Base-by-base conservation (phyloP, 148 eudicot genomes). In the Arctostaphylos glauca region DNA sequence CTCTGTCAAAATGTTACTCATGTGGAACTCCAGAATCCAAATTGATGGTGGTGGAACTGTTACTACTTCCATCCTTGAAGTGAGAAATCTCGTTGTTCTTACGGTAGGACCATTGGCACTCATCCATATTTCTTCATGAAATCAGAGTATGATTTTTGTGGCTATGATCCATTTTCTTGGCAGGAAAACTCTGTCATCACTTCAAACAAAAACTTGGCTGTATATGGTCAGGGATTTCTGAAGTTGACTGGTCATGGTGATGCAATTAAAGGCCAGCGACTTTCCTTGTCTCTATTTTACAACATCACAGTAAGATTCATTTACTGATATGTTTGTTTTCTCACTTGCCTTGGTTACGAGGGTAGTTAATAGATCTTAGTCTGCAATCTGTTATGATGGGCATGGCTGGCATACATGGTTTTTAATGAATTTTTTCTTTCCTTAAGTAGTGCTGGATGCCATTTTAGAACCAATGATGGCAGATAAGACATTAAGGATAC, bases 221-320 rank as follows among this genome's bases (percentile, higher is more conserved):
- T 91, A 52, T 92, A 85, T 87, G 98, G 98, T 83, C 95, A 94
- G 82, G 98, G 98, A 83, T 88, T 89, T 81, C 89, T 94, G 52
- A 80, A 79, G 85, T 84, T 94, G 84, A 90, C 89, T 3, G 98
- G 98, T 82, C 82, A 86, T 70, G 98, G 96, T 87, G 98, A 94
- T 88, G 87, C 89, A 81, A 92, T 94, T 67, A 91, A 86, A 90
- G 88, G 94, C 85, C 98, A 94, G 89, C 87, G 93, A 82, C 92
- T 94, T 81, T 86, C 91, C 77, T 88, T 94, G 67, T 92, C 98
- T 55, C 90, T 87, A 80, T 94, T 94, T 79, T 94, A 94, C 86
- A 94, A 92, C 81, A 89, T 94, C 73, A 91, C 93, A 82, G 98
- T 94, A 91, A 89, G 87, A 81, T 70, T 82, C 70, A 66, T 54